Conservation (phyloP, 306 rosid genomes). For the Prunus fruticosa region DNA sequence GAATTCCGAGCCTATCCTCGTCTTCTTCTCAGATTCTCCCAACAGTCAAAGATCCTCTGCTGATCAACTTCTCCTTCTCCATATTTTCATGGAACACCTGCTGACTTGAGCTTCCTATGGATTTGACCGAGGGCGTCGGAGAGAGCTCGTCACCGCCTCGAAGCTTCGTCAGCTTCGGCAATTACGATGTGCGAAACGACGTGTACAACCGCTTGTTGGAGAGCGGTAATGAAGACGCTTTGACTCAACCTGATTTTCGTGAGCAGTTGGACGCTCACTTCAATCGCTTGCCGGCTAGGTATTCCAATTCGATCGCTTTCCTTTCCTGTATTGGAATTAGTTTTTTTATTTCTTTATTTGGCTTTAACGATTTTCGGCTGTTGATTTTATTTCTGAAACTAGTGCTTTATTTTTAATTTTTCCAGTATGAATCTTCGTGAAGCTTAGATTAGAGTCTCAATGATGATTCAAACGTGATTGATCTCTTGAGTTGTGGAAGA, state of each 20-base stretch:
- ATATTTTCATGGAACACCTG: constrained; percentile 23
- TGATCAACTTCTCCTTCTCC: constrained; percentile 25
- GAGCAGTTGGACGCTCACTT: constrained; percentile 88
- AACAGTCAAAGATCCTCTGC: constrained; percentile 40
- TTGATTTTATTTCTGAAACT: not conserved
- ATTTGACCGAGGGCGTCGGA: constrained; percentile 91
- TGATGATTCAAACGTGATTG: not conserved
- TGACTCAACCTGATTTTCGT: constrained; percentile 67
- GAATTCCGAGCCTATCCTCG: constrained; percentile 15
- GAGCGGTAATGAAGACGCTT: constrained; percentile 58
- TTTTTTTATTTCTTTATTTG: not conserved
- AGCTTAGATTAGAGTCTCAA: not conserved
- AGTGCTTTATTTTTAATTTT: not conserved
- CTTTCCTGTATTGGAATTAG: not conserved
- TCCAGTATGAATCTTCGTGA: not conserved
- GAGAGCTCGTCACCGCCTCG: constrained; percentile 97
- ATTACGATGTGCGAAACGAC: constrained; percentile 70
- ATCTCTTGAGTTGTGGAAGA: not conserved
- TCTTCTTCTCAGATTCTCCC: constrained; percentile 28
- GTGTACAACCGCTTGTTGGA: constrained; percentile 75
- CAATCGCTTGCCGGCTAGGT: constrained; percentile 96
- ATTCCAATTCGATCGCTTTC: not conserved
- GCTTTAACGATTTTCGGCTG: not conserved
- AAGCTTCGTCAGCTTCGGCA: constrained; percentile 56
- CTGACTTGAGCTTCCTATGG: constrained; percentile 40